Evolutionary conservation across 306 rosid species (phyloP).

Genomic region (Cucumis hystrix): DNA sequence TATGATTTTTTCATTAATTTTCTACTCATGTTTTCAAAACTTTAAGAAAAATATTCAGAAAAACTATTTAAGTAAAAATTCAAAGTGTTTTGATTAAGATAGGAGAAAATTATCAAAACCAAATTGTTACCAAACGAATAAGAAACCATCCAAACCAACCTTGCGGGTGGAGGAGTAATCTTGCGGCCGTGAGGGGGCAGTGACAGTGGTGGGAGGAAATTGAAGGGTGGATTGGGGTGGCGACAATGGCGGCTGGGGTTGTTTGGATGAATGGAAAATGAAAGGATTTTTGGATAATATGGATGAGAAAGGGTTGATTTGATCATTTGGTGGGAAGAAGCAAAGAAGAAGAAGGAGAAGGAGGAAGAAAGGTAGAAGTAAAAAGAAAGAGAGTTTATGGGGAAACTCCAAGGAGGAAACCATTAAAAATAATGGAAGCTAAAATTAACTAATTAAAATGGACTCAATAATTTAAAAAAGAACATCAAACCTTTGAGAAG

Average conservation of each 20-base stretch:
- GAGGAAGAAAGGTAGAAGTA: background rate
- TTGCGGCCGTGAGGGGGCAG: background rate
- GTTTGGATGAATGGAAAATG: background rate
- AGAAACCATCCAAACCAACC: background rate
- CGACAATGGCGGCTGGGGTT: background rate
- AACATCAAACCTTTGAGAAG: background rate
- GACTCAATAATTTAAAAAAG: background rate
- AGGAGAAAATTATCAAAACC: no score
- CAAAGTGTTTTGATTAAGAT: no score
- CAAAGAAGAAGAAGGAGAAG: background rate
- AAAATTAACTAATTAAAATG: background rate
- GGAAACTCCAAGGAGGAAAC: background rate
- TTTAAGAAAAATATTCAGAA: no score
- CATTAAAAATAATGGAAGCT: background rate
- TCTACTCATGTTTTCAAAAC: no score
- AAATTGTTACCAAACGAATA: no score
- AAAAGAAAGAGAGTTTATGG: background rate
- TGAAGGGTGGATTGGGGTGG: background rate
- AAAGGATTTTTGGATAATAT: background rate
- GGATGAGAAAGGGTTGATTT: background rate
- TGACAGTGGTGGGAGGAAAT: background rate
- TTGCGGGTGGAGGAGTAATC: background rate
- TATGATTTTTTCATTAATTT: no score
- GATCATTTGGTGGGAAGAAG: background rate
- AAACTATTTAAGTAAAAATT: no score